Evolutionary conservation across 441 rosid species (phyloP), one percentile per base, ranked within the genome.

Genomic region (Gossypium trilobum): DNA sequence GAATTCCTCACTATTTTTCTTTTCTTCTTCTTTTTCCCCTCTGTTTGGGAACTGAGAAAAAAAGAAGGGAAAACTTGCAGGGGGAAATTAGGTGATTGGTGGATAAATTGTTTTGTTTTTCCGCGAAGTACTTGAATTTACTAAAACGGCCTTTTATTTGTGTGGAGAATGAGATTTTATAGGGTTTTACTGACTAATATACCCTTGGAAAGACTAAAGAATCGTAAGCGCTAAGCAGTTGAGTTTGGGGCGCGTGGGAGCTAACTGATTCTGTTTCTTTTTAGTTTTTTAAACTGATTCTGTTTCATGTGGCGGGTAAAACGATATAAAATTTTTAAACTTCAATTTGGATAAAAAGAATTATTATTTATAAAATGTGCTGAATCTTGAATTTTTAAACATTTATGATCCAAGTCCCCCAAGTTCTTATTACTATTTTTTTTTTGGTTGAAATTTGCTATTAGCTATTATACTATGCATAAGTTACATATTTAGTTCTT

Each of bases 31-130:
- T 22, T 42, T 22, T 42, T 22, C 13, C 8, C 25, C 16, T 66
- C 29, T 59, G 72, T 36, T 48, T 36, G 64, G 64, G 19, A 19
- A 74, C 54, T 31, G 22, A 36, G 76, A n/a, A 25, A 27, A n/a
- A 27, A 19, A 46, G 56, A 67, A 48, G 10, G 14, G 61, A 23
- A 23, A 56, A 56, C 14, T 56, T 22, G 25, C 5, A 11, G n/a
- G 31, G 9, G 63, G 58, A 46, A 66, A 55, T 29, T 56, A 9
- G 46, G 36, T 22, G 55, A 66, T 66, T 66, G 70, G 56, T 20
- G 70, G 70, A 44, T n/a, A 27, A 59, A 1, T 20, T 39, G 20
- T 4, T 58, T 13, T 25, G 36, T 13, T 58, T 58, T 25, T 58
- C 36, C 16, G 63, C 31, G 22, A 14, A n/a, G 22, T 25, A 25